Evolutionary conservation across 2,329 filamentous ascomycete genomes (phyloP), one percentile per base, ranked within the genome.

Genomic region (Aureobasidium sp.): DNA sequence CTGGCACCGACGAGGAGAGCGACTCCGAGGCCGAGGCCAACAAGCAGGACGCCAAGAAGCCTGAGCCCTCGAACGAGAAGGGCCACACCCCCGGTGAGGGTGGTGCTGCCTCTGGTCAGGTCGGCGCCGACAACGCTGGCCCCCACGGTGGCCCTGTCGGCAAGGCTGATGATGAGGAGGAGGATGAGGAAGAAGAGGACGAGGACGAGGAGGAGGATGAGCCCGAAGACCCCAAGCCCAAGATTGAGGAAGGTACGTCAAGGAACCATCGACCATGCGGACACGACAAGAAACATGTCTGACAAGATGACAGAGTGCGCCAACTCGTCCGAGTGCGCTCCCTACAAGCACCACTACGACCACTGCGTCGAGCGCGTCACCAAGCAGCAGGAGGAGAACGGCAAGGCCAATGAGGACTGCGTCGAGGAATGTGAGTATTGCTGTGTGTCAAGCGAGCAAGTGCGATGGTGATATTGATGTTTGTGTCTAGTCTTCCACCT

Each of bases 321-420:
- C 78, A 86, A 93, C 77, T 92, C 92, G 67, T 84, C 88, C 77
- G 82, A 89, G 78, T 99, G 94, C 80, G 83, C 87, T 65, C 87
- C 88, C 64, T 84, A 85, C 74, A 99, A 97, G 87, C 93, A 97
- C 84, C 94, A 99, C 84, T 97, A 89, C 77, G 93, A 97, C 69
- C 91, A 97, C 81, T 99, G 94, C 77, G 92, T 93, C 71, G 92
- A 96, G 85, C 92, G 94, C 72, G 94, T 99, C 70, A 90, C 87
- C 71, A 77, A 83, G 74, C 75, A 82, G 70, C 85, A 91, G 72
- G 84, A 88, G 70, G 84, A 87, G 67, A 86, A 88, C 70, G 82
- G 83, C 78, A 86, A 87, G 78, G 87, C 87, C 71, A 86, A 89
- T 72, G 94, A 99, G 84, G 92, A 97, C 82, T 99, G 94, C 73